Evolutionary conservation across 1,284 basidiomycete genomes (phyloP), one percentile per base, ranked within the genome.

Genomic region (Cryptococcus sp.): DNA sequence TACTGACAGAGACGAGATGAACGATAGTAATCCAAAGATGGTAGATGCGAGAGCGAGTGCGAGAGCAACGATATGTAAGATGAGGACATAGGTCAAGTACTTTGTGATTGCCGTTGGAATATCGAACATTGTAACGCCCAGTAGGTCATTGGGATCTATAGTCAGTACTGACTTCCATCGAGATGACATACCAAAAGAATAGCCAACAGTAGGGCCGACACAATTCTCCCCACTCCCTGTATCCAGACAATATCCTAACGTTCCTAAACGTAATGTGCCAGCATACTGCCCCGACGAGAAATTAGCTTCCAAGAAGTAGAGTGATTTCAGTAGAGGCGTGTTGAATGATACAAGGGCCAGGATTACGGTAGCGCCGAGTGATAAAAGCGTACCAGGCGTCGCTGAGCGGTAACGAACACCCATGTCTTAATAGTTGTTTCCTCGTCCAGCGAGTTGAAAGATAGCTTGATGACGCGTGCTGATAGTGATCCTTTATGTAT

Each of bases 81-180:
- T 83, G 57, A 94, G 83, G 19, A 83, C 84, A 63, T 91, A 91
- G 13, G 91, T 94, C 64, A 93, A 77, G 85, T 89, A 92, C 78
- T 91, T 91, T 56, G 89, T 85, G 48, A 74, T 62, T 10, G 64
- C 56, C 31, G 60, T 55, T 3, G 91, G 90, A 49, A 93, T 90
- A 60, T 88, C 70, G 60, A 76, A 72, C 21, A 81, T 72, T 2
- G 80, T 75, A 70, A 90, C 80, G 14, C 84, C 86, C 37, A 93
- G 82, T 2, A 93, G 79, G 31, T 76, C 69, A 64, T 91, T 90
- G 59, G 91, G 83, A 65, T 92, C 89, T 28, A 47, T 9, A 4
- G 43, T 55, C 24, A 50, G 45, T 41, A 19, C 9, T 10, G 19
- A 19, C 14, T 7, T 9, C 11, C 19, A 13, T 21, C 39, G 39